Conservation (phyloP, 2,329 filamentous ascomycete genomes). For the Alternaria sp. region DNA sequence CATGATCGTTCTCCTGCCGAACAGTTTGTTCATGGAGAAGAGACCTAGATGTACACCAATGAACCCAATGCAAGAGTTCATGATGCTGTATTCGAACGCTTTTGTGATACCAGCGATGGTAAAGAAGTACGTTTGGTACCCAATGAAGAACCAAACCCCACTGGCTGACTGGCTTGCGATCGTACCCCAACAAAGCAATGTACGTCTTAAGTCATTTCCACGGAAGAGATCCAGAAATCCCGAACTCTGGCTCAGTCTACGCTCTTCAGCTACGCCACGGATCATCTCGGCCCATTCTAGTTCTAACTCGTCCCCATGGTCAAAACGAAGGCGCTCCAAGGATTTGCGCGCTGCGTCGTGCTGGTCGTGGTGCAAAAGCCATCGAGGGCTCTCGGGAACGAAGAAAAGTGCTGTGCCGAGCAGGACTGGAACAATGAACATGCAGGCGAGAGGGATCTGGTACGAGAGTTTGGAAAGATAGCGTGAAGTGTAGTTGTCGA, state of each 20-base stretch:
- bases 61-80: conserved; percentile 61
- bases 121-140: conserved; percentile 59
- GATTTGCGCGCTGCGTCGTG: conserved; percentile 25
- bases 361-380: conserved; percentile 39
- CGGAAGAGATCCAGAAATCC: conserved; percentile 60
- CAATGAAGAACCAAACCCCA: conserved; percentile 62
- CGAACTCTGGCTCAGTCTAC: conserved; percentile 60
- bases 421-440: conserved; percentile 61
- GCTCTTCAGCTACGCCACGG: conserved; percentile 38
- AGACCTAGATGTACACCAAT: conserved; percentile 60
- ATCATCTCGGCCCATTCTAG: conserved; percentile 42
- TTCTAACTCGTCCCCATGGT: conserved; percentile 27
- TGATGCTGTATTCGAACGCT: conserved; percentile 60
- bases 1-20: conserved; percentile 58
- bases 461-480: conserved; percentile 39
- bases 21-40: conserved; percentile 57
- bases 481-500: conserved; percentile 41
- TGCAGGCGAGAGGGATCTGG: conserved; percentile 60
- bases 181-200: conserved; percentile 59
- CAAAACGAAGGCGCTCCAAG: conserved; percentile 29
- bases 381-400: conserved; percentile 53
- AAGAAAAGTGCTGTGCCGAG: conserved; percentile 50
- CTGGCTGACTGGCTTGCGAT: conserved; percentile 57
- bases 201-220: conserved; percentile 59
- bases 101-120: conserved; percentile 32